A percentile compares a stretch with the other conserved stretches of the same genome.
phyloP scores from a whole-genome alignment of 2,329 filamentous ascomycete species.

The Xylaria sp. region DNA sequence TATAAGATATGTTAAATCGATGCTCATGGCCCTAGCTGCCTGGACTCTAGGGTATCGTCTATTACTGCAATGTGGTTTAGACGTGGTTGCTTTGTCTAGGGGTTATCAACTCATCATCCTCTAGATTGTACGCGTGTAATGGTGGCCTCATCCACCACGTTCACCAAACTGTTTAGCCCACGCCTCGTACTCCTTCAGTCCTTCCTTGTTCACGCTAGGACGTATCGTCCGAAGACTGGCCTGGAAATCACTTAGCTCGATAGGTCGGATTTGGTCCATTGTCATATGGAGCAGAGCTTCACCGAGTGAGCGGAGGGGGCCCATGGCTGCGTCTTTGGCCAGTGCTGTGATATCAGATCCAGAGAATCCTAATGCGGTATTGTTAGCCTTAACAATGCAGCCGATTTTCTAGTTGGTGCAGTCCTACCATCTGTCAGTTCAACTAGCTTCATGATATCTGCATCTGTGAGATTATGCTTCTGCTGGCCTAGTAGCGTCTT shows the following conservation, averaged over 20 bases:
- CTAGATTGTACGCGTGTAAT: background rate
- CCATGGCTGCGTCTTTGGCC: constrained; percentile 98
- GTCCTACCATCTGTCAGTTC: constrained; percentile 79
- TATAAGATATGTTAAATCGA: constrained; percentile 11
- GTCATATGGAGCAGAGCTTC: constrained; percentile 90
- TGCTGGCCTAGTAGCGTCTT: constrained; percentile 85
- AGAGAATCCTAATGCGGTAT: constrained; percentile 78
- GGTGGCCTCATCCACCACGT: constrained; percentile 74
- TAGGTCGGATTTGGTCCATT: constrained; percentile 93
- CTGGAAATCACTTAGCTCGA: constrained; percentile 83
- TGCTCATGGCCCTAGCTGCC: constrained; percentile 4
- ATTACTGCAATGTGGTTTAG: background rate
- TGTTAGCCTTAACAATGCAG: constrained; percentile 20
- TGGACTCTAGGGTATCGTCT: background rate
- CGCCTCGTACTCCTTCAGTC: constrained; percentile 89
- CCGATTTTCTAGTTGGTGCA: background rate
- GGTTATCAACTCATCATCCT: background rate
- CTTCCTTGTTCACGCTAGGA: constrained; percentile 87
- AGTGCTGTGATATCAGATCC: constrained; percentile 96
- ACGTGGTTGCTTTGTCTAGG: background rate
- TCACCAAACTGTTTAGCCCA: constrained; percentile 96
- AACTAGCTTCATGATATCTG: constrained; percentile 81
- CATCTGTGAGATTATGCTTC: constrained; percentile 79
- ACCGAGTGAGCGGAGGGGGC: constrained; percentile 87
- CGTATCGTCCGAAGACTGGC: constrained; percentile 86